Base-by-base conservation (phyloP, 192 early-diverging fungal species). In the Coemansia umbellata region DNA sequence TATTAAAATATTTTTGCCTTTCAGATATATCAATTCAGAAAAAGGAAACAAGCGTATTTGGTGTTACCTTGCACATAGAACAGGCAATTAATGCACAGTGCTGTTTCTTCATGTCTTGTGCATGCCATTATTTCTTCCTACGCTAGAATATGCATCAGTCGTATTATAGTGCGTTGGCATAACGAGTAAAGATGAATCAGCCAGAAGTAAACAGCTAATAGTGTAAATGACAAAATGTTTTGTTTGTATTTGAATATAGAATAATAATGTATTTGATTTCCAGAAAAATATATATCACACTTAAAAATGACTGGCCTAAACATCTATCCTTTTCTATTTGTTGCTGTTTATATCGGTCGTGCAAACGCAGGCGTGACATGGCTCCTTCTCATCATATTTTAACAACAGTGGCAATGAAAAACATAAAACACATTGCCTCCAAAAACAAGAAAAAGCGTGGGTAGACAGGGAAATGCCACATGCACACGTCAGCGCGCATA, bases 1-100 rank as follows among this genome's bases (percentile, higher is more conserved):
- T 18, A 17, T 5, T 5, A 2, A 37, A 5, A n/a, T 17, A 37
- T 37, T 14, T 37, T 9, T 41, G n/a, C n/a, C n/a, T n/a, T n/a
- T n/a, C n/a, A 22, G 39, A 22, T 9, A 41, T 41, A 41, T 17
- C 19, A 22, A 13, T 21, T 10, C 4, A 21, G 14, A 55, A 24
- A 5, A 5, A 55, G 21, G 37, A 57, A 45, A 56, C 37, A 49
- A 37, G 55, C 28, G 45, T 19, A 24, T 24, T 48, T 44, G 31
- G 4, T 41, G 18, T 11, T 41, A 5, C 19, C 39, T 57, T 57
- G 45, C 55, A 48, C 55, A 35, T 47, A 48, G 55, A 57, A 39
- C 28, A 57, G 33, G 32, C 55, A 57, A 57, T 57, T 57, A 43
- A 57, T 57, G 55, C 26, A 49, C 19, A 48, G 48, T 48, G 55